These are phyloP conservation scores for Hibiscus trionum DNA, from an alignment of 345 rosid species.

Conservation along the genomic window DNA sequence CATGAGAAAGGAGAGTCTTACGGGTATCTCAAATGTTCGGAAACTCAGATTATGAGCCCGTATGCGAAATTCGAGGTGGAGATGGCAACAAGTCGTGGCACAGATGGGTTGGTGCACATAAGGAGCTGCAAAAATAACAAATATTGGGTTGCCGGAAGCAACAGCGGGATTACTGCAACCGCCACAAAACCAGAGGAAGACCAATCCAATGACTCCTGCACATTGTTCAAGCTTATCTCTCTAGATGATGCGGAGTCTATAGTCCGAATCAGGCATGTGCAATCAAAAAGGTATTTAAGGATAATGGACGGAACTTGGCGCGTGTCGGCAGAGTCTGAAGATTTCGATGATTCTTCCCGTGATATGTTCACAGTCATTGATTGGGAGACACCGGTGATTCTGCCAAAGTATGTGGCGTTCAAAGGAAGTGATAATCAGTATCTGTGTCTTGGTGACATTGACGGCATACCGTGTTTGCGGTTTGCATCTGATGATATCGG, in stretches of 20 bases:
- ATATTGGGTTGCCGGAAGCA: neutral
- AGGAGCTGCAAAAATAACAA: neutral
- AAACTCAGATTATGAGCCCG: neutral
- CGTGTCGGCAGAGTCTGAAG: neutral
- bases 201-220: neutral
- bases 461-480: neutral
- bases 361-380: neutral
- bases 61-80: neutral
- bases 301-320: neutral
- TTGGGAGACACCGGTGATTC: neutral
- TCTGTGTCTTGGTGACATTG: neutral
- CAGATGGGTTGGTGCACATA: neutral
- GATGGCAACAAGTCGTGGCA: neutral
- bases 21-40: neutral
- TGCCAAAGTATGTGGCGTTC: neutral
- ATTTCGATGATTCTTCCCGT: neutral
- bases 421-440: neutral
- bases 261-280: neutral
- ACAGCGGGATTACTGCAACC: neutral
- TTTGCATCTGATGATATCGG: neutral
- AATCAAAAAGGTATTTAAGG: neutral
- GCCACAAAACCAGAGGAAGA: neutral
- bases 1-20: neutral
- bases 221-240: neutral
- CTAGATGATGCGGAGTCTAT: neutral